phyloP scores from a whole-genome alignment of 163 green algal genomes.

The Volvox carteri region DNA sequence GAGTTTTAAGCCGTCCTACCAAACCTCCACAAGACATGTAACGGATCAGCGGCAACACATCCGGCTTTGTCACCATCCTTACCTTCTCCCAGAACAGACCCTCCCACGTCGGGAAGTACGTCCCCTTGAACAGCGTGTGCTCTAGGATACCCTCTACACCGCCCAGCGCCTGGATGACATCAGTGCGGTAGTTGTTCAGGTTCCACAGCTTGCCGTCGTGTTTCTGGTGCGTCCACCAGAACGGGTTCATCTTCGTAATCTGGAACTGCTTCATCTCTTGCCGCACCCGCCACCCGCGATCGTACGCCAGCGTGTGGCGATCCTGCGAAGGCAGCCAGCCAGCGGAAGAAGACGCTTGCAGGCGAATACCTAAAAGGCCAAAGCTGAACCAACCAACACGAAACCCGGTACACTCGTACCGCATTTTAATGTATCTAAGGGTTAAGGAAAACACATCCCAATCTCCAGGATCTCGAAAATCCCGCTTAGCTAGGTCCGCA shows the following conservation, averaged over 20 bases:
- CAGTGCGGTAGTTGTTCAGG: slow-evolving; percentile 99
- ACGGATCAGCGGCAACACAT: too few relatives aligned
- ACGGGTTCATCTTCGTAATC: slow-evolving; percentile 89
- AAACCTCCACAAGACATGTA: too few relatives aligned
- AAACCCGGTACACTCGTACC: too few relatives aligned
- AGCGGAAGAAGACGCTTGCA: too few relatives aligned
- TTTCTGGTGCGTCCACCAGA: slow-evolving; percentile 99
- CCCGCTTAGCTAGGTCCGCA: too few relatives aligned
- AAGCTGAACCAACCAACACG: too few relatives aligned
- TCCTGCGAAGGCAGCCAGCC: slow-evolving; percentile 85
- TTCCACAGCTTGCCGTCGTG: slow-evolving; percentile 99
- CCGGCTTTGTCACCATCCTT: too few relatives aligned
- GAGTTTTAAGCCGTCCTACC: too few relatives aligned
- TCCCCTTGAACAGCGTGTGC: slow-evolving; percentile 99
- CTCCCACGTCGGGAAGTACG: slow-evolving; percentile 99
- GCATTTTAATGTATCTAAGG: too few relatives aligned
- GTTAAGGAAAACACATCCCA: too few relatives aligned
- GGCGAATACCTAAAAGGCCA: too few relatives aligned
- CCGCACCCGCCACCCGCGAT: slow-evolving; percentile 99
- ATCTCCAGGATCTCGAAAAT: too few relatives aligned
- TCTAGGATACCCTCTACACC: slow-evolving; percentile 99
- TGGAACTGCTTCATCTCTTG: slow-evolving; percentile 99
- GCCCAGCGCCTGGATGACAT: slow-evolving; percentile 97
- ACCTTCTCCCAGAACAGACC: slow-evolving; percentile 98
- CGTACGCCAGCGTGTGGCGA: slow-evolving; percentile 98